Conservation (phyloP, 306 rosid species). For the Luffa acutangula region DNA sequence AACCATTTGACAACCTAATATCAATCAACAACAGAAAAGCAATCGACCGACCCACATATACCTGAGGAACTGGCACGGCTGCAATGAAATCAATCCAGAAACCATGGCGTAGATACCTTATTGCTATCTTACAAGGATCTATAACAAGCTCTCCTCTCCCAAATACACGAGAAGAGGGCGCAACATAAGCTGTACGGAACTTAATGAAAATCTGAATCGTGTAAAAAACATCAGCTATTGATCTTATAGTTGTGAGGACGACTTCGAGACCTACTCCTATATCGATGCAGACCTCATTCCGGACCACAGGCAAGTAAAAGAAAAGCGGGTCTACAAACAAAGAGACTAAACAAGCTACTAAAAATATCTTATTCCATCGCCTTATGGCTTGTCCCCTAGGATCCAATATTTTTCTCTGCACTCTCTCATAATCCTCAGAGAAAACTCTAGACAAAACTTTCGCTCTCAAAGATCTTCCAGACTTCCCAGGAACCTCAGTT, state of each 20-base stretch:
- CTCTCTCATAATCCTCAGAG: conserved; percentile 43
- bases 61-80: conserved; percentile 54
- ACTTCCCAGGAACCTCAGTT: conserved; percentile 7
- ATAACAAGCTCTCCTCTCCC: conserved; percentile 59
- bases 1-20: background rate
- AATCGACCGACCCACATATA: background rate
- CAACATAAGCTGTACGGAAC: conserved; percentile 41
- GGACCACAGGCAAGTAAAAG: conserved; percentile 39
- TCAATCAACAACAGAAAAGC: background rate
- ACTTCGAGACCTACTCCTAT: conserved; percentile 28
- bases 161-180: conserved; percentile 49
- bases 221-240: conserved; percentile 36
- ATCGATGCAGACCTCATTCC: conserved; percentile 21
- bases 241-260: conserved; percentile 31
- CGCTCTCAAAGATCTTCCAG: conserved; percentile 20
- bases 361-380: conserved; percentile 39
- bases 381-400: conserved; percentile 28
- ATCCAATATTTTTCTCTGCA: conserved; percentile 30
- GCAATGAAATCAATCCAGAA: conserved; percentile 40
- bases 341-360: conserved; percentile 32
- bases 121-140: conserved; percentile 34
- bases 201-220: conserved; percentile 29
- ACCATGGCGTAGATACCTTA: conserved; percentile 21
- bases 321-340: conserved; percentile 45
- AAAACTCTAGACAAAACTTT: conserved; percentile 43